phyloP scores from a whole-genome alignment of 2,329 filamentous ascomycete genomes.

The Fusarium cicatricum region DNA sequence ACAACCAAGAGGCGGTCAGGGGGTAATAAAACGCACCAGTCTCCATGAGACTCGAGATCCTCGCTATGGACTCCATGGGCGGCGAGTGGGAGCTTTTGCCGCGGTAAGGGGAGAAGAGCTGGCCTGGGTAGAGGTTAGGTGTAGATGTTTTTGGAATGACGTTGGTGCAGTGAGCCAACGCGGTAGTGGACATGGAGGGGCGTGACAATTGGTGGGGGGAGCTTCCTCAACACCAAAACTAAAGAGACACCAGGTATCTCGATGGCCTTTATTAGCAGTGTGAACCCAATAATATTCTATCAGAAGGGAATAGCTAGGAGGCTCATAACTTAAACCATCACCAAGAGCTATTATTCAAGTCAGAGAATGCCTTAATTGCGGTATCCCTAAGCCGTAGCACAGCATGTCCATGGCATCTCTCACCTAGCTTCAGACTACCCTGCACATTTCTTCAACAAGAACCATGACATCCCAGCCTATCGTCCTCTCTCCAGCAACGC shows the following conservation, averaged over 20 bases:
- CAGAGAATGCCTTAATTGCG: no score
- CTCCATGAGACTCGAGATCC: slow-evolving; percentile 93
- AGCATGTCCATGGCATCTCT: no score
- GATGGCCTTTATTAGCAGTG: neutral
- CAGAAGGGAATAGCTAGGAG: no score
- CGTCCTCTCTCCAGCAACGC: slow-evolving; percentile 62
- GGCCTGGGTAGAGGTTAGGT: slow-evolving; percentile 14
- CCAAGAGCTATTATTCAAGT: no score
- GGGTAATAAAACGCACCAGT: slow-evolving; percentile 70
- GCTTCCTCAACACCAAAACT: neutral
- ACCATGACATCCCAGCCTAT: slow-evolving; percentile 45
- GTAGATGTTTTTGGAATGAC: slow-evolving; percentile 39
- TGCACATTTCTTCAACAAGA: slow-evolving; percentile 10
- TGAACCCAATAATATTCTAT: no score
- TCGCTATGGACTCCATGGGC: slow-evolving; percentile 92
- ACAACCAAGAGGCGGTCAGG: slow-evolving; percentile 12
- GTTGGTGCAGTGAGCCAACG: slow-evolving; percentile 22
- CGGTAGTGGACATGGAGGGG: slow-evolving; percentile 33
- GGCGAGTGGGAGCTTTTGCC: slow-evolving; percentile 25
- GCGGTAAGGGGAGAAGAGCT: slow-evolving; percentile 18
- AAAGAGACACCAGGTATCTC: no score
- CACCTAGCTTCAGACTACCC: slow-evolving; percentile 12
- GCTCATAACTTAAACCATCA: no score
- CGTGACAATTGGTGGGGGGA: slow-evolving; percentile 31
- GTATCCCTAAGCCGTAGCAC: no score